Evolutionary conservation across 495 filamentous ascomycete species (phyloP), one percentile per base, ranked within the genome.

Genomic region (Neurospora sublineolata): DNA sequence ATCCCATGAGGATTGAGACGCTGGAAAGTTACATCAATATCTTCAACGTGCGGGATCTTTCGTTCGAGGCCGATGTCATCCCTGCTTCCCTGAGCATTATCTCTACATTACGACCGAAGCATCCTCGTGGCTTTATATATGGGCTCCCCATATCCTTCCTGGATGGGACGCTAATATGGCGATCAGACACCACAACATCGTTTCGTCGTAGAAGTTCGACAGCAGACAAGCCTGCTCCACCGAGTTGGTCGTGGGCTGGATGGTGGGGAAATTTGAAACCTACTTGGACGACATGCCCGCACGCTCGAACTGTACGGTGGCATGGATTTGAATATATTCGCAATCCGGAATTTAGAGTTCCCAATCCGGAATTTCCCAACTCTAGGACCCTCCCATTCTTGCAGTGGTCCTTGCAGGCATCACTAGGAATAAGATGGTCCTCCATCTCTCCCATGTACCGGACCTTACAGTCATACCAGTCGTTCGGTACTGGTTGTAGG

Each of bases 311-410:
- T 27, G 2, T 27, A 27, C 27, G n/a, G n/a, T n/a, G n/a, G n/a
- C n/a, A n/a, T n/a, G n/a, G n/a, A 0, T 39, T 1, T 36, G 0
- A 3, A 3, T 0, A 36, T 36, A 36, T 4, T 6, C 4, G 7
- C 33, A 5, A 0, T 3, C n/a, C n/a, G n/a, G 4, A 36, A 6
- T 5, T 5, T 7, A 8, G 27, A 27, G 27, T 37, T 12, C 5
- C 39, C 3, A 4, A 41, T 1, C 38, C 38, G 7, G 3, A 11
- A 39, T 41, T 41, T 5, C 14, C 14, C 0, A 1, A n/a, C n/a
- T n/a, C n/a, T n/a, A n/a, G n/a, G n/a, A n/a, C n/a, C n/a, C n/a
- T n/a, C n/a, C n/a, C n/a, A n/a, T n/a, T n/a, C n/a, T n/a, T n/a
- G n/a, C n/a, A n/a, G n/a, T n/a, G n/a, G n/a, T n/a, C n/a, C n/a